Evolutionary conservation across 139 green algal genomes (phyloP).

Genomic region (Coelastrella sp.): DNA sequence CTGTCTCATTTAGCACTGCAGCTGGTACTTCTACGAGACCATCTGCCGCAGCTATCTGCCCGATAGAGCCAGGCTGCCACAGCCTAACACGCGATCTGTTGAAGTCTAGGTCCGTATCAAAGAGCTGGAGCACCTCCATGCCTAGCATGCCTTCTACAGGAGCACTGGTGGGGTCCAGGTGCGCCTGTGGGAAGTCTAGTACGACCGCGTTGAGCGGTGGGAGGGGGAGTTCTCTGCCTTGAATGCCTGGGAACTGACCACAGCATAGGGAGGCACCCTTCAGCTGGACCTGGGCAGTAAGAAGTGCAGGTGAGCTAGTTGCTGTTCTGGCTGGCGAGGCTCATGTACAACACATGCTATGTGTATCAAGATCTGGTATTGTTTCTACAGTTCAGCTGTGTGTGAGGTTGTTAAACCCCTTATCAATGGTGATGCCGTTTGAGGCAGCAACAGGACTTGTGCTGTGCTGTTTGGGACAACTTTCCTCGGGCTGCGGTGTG

Average conservation of each 20-base stretch:
- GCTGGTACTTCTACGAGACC: slow-evolving; percentile 22
- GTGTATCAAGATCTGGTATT: too few relatives aligned
- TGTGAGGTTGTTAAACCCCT: too few relatives aligned
- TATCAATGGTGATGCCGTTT: too few relatives aligned
- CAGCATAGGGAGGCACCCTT: slow-evolving; percentile 41
- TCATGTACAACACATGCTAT: too few relatives aligned
- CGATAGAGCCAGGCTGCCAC: slow-evolving; percentile 13
- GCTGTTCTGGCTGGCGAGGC: too few relatives aligned
- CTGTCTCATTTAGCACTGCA: slow-evolving; percentile 35
- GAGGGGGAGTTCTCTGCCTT: not conserved
- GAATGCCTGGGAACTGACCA: slow-evolving; percentile 35
- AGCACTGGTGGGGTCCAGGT: slow-evolving; percentile 39
- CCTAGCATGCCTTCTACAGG: slow-evolving; percentile 48
- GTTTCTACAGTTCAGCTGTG: too few relatives aligned
- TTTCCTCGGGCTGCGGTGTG: too few relatives aligned
- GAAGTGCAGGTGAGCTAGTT: not conserved
- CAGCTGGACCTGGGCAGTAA: slow-evolving; percentile 9
- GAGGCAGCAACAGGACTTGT: too few relatives aligned
- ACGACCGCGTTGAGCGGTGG: slow-evolving; percentile 44
- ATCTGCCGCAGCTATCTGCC: not conserved
- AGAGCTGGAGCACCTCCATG: slow-evolving; percentile 44
- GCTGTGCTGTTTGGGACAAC: too few relatives aligned
- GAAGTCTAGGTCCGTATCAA: slow-evolving; percentile 44
- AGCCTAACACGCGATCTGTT: not conserved
- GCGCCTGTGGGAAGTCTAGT: slow-evolving; percentile 38